Conservation (phyloP, 192 early-diverging fungal species). For the Coemansia sp. region DNA sequence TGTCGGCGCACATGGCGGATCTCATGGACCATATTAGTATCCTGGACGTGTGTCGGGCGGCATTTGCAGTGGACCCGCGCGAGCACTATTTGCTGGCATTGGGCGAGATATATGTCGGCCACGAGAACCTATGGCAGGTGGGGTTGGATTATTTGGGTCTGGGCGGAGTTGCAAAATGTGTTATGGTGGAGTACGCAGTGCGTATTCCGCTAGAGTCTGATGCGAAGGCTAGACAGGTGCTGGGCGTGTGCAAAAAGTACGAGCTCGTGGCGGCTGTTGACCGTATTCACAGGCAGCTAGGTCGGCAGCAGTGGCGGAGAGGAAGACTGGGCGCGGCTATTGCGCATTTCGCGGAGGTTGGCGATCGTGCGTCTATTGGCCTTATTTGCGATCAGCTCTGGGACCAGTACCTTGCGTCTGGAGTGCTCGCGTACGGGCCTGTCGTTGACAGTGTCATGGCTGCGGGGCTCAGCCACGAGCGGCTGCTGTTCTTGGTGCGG, state of each 20-base stretch:
- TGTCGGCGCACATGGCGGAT: slow-evolving; percentile 65
- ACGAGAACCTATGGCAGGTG: slow-evolving; percentile 58
- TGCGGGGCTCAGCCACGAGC: slow-evolving; percentile 25
- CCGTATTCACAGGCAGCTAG: slow-evolving; percentile 55
- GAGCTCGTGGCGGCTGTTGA: slow-evolving; percentile 30
- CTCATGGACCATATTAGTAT: slow-evolving; percentile 60
- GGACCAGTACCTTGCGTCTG: slow-evolving; percentile 52
- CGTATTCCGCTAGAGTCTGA: slow-evolving; percentile 62
- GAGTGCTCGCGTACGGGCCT: slow-evolving; percentile 49
- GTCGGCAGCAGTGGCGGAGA: slow-evolving; percentile 55
- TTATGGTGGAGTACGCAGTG: slow-evolving; percentile 35
- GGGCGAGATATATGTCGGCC: slow-evolving; percentile 31
- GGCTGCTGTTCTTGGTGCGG: slow-evolving; percentile 59
- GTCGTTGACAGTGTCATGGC: slow-evolving; percentile 47
- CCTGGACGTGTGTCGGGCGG: slow-evolving; percentile 51
- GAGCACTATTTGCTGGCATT: slow-evolving; percentile 41
- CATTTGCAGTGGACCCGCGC: slow-evolving; percentile 35
- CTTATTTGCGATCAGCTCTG: slow-evolving; percentile 63
- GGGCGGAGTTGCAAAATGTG: background rate
- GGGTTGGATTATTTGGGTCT: slow-evolving; percentile 59
- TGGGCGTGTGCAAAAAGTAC: slow-evolving; percentile 56
- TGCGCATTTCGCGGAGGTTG: slow-evolving; percentile 60
- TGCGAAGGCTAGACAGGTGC: slow-evolving; percentile 57
- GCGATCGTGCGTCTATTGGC: slow-evolving; percentile 55
- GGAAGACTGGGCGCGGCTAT: slow-evolving; percentile 66